phyloP scores from a whole-genome alignment of 495 filamentous ascomycete species.

The Acidomyces sp. region DNA sequence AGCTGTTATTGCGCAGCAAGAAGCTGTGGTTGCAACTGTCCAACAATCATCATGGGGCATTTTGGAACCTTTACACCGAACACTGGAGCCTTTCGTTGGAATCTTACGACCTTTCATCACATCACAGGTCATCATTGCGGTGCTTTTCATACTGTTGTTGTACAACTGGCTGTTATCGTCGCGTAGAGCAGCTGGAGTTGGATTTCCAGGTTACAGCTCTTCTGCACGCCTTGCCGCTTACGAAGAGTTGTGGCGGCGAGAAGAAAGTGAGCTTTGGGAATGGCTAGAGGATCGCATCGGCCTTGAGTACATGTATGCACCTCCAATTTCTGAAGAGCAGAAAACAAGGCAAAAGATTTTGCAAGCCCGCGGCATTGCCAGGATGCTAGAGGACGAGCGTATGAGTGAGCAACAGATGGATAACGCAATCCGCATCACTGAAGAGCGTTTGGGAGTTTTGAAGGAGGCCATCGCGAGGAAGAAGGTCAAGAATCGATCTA shows the following conservation, averaged over 20 bases:
- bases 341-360: conserved; percentile 24
- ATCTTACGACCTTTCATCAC: conserved; percentile 57
- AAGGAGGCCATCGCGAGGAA: conserved; percentile 56
- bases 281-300: conserved; percentile 88
- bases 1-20: conserved; percentile 28
- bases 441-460: conserved; percentile 63
- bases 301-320: conserved; percentile 39
- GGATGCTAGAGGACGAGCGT: conserved; percentile 50
- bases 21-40: conserved; percentile 14
- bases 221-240: conserved; percentile 71
- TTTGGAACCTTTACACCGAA: conserved; percentile 58
- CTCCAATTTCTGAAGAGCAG: conserved; percentile 2
- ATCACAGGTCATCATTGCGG: conserved; percentile 44
- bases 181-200: conserved; percentile 9
- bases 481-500: conserved; percentile 20
- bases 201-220: conserved; percentile 14
- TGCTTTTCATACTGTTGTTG: conserved; percentile 42
- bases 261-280: conserved; percentile 87
- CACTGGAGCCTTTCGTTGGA: conserved; percentile 58
- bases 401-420: conserved; percentile 73
- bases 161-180: conserved; percentile 36
- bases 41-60: conserved; percentile 52
- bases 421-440: conserved; percentile 72
- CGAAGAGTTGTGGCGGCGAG: conserved; percentile 81
- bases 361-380: conserved; percentile 26